Conservation (phyloP, 139 green algal species). For the Chlorella sp. region DNA sequence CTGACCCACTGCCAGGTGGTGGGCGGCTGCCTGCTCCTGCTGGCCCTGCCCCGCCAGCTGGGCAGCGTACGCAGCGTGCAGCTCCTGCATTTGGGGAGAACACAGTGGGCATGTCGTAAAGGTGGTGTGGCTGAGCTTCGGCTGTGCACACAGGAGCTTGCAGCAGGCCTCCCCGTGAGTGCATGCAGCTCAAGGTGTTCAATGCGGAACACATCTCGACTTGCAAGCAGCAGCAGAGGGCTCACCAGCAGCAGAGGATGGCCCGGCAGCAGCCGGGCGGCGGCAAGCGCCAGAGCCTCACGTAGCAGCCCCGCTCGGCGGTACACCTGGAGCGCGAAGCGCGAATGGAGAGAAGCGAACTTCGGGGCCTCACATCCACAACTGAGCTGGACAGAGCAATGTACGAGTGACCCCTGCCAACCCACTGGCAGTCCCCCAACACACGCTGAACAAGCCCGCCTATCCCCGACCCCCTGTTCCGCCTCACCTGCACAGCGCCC, state of each 20-base stretch:
- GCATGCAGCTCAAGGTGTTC: not conserved
- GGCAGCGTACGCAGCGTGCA: conserved; percentile 26
- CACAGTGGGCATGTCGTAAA: not conserved
- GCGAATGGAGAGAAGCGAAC: too few species aligned
- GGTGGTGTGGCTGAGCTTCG: too few species aligned
- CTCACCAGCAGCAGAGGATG: conserved; percentile 33
- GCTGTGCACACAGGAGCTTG: too few species aligned
- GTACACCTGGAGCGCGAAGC: conserved; percentile 14
- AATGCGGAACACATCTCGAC: too few species aligned
- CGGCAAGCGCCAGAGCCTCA: conserved; percentile 35
- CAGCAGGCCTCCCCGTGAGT: too few species aligned
- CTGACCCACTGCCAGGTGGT: conserved; percentile 1
- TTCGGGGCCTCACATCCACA: too few species aligned
- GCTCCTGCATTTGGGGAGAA: not conserved
- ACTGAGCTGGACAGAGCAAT: too few species aligned
- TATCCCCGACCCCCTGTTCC: too few species aligned
- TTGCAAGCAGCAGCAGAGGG: too few species aligned
- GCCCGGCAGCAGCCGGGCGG: conserved; percentile 28
- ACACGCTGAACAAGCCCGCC: too few species aligned
- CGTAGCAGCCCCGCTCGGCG: conserved; percentile 32
- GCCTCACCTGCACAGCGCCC: conserved; percentile 21
- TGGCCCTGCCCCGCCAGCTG: conserved; percentile 14
- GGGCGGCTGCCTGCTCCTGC: conserved; percentile 29
- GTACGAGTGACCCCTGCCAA: too few species aligned
- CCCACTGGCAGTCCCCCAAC: too few species aligned